Evolutionary conservation across 805 yeast genomes (phyloP), one percentile per base, ranked within the genome.

Genomic region (Saccharomycopsis selenospora): DNA sequence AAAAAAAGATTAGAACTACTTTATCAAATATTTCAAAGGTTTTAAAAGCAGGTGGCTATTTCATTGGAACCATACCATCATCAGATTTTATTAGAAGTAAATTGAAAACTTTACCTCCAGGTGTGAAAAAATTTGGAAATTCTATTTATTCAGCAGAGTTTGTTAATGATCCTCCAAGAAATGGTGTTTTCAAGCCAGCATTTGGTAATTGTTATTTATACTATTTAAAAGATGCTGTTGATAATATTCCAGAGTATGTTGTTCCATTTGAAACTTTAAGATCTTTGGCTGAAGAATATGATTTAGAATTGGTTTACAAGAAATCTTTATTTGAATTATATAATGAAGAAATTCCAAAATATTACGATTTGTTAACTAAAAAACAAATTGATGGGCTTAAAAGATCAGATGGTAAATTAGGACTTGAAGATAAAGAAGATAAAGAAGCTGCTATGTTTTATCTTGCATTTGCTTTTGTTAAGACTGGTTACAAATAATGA

Each of bases 231-330:
- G 99, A 93, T 67, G 99, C 99, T 0, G 91, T 93, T 43, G 96
- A 88, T 53, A 82, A 93, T 58, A 96, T 93, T 22, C 98, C 98
- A 0, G 99, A 93, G 61, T 93, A 85, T 59, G 95, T 93, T 4
- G 96, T 93, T 4, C 98, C 97, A 1, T 89, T 93, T 65, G 97
- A 91, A 59, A 77, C 82, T 1, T 77, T 93, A 50, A 73, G 95
- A 63, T 77, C 82, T 48, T 66, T 91, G 47, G 95, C 96, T 40
- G 87, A 82, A 60, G 95, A 88, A 50, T 85, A 80, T 62, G 87
- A 87, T 11, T 65, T 91, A 53, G 82, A 79, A 49, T 66, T 93
- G 50, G 75, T 82, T 51, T 78, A 78, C 56, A 82, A 82, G 59
- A 80, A 80, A 70, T 82, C 85, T 46, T 91, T 93, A 57, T 75